Evolutionary conservation across 768 basidiomycete genomes (phyloP).

Genomic region (Tulasnella sp.): DNA sequence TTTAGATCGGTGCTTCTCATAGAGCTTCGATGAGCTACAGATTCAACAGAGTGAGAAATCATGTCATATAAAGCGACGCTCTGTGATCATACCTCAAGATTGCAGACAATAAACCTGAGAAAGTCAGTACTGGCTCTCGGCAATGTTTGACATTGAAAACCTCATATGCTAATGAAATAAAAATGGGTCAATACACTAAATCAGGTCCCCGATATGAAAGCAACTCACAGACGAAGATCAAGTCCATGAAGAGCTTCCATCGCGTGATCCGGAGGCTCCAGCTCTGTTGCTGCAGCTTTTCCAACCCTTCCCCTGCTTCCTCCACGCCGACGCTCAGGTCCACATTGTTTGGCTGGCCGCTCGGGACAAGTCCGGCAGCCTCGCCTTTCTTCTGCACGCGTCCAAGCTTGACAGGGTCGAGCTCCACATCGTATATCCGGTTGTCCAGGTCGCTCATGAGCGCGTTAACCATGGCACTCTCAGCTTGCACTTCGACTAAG

Average conservation of each 20-base stretch:
- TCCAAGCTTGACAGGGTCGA: constrained; percentile 10
- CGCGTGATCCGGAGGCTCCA: constrained; percentile 65
- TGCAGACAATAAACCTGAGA: constrained; percentile 58
- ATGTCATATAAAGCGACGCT: background rate
- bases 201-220: constrained; percentile 21
- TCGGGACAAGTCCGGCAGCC: constrained; percentile 12
- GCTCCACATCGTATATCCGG: constrained; percentile 19
- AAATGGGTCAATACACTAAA: background rate
- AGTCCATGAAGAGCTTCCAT: constrained; percentile 67
- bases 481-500: constrained; percentile 73
- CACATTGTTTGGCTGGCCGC: constrained; percentile 4
- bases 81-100: constrained; percentile 57
- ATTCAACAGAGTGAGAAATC: background rate
- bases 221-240: constrained; percentile 72
- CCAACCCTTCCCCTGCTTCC: constrained; percentile 34
- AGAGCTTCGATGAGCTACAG: constrained; percentile 59
- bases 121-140: constrained; percentile 47
- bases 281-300: constrained; percentile 53
- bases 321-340: constrained; percentile 32
- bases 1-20: constrained; percentile 33
- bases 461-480: constrained; percentile 52
- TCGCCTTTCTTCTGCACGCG: background rate
- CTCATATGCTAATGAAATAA: constrained; percentile 50
- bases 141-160: constrained; percentile 59
- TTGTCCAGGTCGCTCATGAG: constrained; percentile 42